These are phyloP conservation scores for Pichia deserticola DNA, from an alignment of 805 yeast species.

Conservation along the genomic window DNA sequence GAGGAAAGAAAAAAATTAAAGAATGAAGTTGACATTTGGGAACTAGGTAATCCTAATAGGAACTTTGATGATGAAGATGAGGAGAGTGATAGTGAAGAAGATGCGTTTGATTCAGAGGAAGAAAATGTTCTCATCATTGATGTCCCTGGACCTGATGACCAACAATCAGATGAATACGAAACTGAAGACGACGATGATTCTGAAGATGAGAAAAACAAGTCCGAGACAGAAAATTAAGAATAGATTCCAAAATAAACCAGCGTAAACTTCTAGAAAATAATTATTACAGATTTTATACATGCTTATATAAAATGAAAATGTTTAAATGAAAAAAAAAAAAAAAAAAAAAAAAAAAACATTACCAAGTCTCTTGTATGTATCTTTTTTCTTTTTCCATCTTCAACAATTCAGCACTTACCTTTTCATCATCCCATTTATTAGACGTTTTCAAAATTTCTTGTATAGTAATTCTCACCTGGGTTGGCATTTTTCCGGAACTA, in stretches of 20 bases:
- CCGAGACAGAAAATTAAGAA: neutral
- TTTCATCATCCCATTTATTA: slow-evolving; percentile 32
- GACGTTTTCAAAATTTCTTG: slow-evolving; percentile 49
- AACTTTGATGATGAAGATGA: slow-evolving; percentile 20
- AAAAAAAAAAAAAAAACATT: neutral
- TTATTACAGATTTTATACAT: neutral
- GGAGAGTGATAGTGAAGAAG: slow-evolving; percentile 15
- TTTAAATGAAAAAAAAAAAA: neutral
- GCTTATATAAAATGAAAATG: too few relatives aligned
- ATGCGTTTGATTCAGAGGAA: slow-evolving; percentile 2
- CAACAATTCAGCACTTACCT: slow-evolving; percentile 44
- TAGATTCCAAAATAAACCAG: neutral
- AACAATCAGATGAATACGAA: neutral
- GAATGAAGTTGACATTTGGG: slow-evolving; percentile 60
- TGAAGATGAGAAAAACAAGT: slow-evolving; percentile 10
- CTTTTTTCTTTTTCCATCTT: slow-evolving; percentile 56
- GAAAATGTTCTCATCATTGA: slow-evolving; percentile 10
- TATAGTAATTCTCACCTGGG: slow-evolving; percentile 65
- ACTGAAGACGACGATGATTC: slow-evolving; percentile 2
- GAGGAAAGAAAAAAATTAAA: slow-evolving; percentile 50
- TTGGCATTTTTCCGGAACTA: slow-evolving; percentile 92
- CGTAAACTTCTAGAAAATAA: slow-evolving; percentile 1
- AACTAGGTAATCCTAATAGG: slow-evolving; percentile 70
- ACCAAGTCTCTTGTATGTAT: slow-evolving; percentile 91
- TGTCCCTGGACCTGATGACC: slow-evolving; percentile 9